Conservation (phyloP, 2,329 filamentous ascomycete genomes). For the Seiridium cupressi region DNA sequence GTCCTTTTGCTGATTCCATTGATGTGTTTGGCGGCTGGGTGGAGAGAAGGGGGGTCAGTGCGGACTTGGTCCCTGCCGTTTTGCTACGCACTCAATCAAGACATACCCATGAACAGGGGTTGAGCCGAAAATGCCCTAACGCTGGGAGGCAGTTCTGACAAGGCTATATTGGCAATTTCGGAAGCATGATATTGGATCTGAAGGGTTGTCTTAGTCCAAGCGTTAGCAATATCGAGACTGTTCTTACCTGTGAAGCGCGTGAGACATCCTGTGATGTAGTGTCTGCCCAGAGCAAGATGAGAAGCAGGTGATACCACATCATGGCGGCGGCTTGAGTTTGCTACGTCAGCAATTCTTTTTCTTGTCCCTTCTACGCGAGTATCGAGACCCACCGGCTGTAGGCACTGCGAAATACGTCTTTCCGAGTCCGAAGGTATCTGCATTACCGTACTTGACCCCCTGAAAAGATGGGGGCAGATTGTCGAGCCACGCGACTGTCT, state of each 20-base stretch:
- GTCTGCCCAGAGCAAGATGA: slow-evolving; percentile 8
- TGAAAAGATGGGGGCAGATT: slow-evolving; percentile 1
- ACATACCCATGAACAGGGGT: slow-evolving; percentile 7
- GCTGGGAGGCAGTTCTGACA: slow-evolving; percentile 5
- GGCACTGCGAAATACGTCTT: slow-evolving; percentile 9
- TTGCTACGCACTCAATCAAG: too few species aligned
- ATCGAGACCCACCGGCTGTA: slow-evolving; percentile 3
- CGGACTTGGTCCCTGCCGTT: background rate
- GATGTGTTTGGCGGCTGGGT: slow-evolving; percentile 7
- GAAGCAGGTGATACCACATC: slow-evolving; percentile 11
- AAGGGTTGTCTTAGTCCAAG: background rate
- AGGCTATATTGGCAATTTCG: slow-evolving; percentile 5
- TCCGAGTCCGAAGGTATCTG: background rate
- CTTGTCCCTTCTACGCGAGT: background rate
- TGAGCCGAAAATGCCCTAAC: slow-evolving; percentile 6
- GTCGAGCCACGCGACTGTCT: slow-evolving; percentile 2
- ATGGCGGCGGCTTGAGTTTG: slow-evolving; percentile 6
- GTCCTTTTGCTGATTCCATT: slow-evolving; percentile 6
- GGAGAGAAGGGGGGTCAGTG: background rate
- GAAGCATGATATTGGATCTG: slow-evolving; percentile 8
- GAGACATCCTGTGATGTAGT: background rate
- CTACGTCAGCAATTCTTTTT: background rate
- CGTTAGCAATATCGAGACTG: background rate
- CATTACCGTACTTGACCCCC: slow-evolving; percentile 2
- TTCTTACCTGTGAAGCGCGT: background rate